Percentiles rank a stretch among this genome's conserved stretches.
Evolutionary conservation across 192 early-diverging fungal species (phyloP).

Genomic region (Backusella sp.): DNA sequence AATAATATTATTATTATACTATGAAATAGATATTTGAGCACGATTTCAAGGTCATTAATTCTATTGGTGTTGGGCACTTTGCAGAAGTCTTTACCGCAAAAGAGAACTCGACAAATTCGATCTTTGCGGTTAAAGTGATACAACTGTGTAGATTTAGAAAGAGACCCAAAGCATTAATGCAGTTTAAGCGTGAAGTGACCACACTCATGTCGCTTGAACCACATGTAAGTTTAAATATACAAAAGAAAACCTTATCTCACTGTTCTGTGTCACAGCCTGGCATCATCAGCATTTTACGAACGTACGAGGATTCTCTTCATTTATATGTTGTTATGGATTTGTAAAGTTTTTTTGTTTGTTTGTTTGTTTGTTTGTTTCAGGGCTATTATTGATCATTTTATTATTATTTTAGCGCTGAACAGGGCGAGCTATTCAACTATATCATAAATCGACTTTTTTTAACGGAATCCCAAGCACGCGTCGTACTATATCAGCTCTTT

Average conservation of each 20-base stretch:
- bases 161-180: neutral
- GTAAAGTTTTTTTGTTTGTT: neutral
- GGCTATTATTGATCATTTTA: neutral
- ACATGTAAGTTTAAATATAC: slow-evolving; percentile 5
- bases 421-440: slow-evolving; percentile 93
- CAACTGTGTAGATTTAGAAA: neutral
- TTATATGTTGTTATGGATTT: slow-evolving; percentile 21
- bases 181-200: neutral
- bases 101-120: neutral
- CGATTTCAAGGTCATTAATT: neutral
- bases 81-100: neutral
- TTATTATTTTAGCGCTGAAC: slow-evolving; percentile 57
- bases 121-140: slow-evolving; percentile 1
- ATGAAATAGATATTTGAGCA: slow-evolving; percentile 14
- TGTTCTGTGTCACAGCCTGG: neutral
- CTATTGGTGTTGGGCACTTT: neutral
- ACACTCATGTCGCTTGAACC: slow-evolving; percentile 11
- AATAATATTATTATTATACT: neutral
- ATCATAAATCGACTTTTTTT: slow-evolving; percentile 76
- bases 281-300: slow-evolving; percentile 15
- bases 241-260: neutral
- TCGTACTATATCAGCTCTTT: slow-evolving; percentile 78
- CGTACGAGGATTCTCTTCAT: slow-evolving; percentile 2
- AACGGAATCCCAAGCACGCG: slow-evolving; percentile 74
- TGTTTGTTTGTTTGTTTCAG: neutral